Evolutionary conservation across 2,329 filamentous ascomycete species (phyloP).

Genomic region (Elsinoe ampelina): DNA sequence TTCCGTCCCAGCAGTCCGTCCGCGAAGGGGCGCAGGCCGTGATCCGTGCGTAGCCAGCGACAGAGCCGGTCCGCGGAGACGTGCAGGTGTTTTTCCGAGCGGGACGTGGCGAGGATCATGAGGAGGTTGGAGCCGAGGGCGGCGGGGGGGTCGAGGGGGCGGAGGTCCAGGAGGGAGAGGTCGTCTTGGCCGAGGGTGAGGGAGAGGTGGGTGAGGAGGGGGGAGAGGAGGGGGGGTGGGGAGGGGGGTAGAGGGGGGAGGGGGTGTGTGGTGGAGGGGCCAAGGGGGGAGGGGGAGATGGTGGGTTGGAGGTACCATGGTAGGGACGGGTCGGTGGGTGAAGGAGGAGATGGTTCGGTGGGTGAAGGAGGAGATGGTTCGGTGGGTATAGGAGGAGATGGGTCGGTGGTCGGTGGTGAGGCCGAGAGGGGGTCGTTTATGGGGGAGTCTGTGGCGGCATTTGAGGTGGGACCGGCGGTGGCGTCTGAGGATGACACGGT

Average conservation of each 20-base stretch:
- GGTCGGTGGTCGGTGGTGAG: conserved; percentile 16
- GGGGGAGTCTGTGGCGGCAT: not conserved
- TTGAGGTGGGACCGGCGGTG: not conserved
- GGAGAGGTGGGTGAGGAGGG: conserved; percentile 68
- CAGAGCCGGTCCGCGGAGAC: conserved; percentile 84
- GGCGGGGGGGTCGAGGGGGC: conserved; percentile 72
- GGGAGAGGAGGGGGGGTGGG: conserved; percentile 60
- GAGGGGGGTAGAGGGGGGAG: conserved; percentile 57
- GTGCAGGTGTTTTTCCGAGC: conserved; percentile 87
- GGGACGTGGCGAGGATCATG: conserved; percentile 86
- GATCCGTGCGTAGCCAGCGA: conserved; percentile 67
- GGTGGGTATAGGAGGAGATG: conserved; percentile 16
- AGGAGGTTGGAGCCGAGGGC: conserved; percentile 80
- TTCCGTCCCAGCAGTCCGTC: conserved; percentile 85
- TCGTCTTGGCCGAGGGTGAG: conserved; percentile 81
- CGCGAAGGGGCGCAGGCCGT: conserved; percentile 65
- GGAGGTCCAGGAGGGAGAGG: conserved; percentile 70
- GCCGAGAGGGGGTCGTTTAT: not conserved
- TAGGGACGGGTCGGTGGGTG: conserved; percentile 24
- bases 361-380: conserved; percentile 31
- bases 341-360: too few species aligned
- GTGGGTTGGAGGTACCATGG: conserved; percentile 74
- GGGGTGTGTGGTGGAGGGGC: conserved; percentile 44
- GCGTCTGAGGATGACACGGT: not conserved
- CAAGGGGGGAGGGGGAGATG: conserved; percentile 32